phyloP scores from a whole-genome alignment of 352 stramenopile genomes.

The Phytophthora pisi region DNA sequence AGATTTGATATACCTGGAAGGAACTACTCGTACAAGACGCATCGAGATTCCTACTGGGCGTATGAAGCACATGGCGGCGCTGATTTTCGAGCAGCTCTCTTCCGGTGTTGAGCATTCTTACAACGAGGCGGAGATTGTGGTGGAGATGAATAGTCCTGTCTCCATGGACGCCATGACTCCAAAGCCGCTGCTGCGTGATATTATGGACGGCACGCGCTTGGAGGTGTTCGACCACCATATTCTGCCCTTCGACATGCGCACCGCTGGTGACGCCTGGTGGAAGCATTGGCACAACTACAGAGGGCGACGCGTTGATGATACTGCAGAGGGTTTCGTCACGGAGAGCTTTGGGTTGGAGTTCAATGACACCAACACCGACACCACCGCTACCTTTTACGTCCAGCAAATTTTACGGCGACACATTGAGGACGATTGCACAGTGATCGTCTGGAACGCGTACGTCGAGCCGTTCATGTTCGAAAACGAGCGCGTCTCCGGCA shows the following conservation, averaged over 20 bases:
- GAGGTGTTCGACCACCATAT: constrained; percentile 41
- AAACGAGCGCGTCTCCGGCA: constrained; percentile 39
- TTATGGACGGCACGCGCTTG: constrained; percentile 35
- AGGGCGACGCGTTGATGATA: constrained; percentile 15
- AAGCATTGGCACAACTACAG: constrained; percentile 22
- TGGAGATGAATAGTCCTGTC: constrained; percentile 30
- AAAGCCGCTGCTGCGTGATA: constrained; percentile 29
- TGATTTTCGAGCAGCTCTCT: constrained; percentile 37
- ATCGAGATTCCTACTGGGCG: constrained; percentile 22
- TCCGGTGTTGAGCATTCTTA: constrained; percentile 39
- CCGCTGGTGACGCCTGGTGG: constrained; percentile 38
- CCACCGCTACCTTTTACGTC: constrained; percentile 40
- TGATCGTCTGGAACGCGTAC: constrained; percentile 63
- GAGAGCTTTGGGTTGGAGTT: constrained; percentile 61
- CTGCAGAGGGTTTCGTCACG: constrained; percentile 42
- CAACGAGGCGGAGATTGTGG: constrained; percentile 26
- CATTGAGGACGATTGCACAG: constrained; percentile 45
- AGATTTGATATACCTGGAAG: constrained; percentile 6
- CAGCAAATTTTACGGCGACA: constrained; percentile 55
- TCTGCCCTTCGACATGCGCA: constrained; percentile 39
- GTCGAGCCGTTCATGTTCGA: constrained; percentile 57
- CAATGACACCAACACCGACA: constrained; percentile 39
- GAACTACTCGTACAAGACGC: constrained; percentile 14
- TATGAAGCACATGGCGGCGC: constrained; percentile 9
- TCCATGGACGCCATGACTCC: background rate